Evolutionary conservation across 2,329 filamentous ascomycete genomes (phyloP).

Genomic region (Sporothrix sp.): DNA sequence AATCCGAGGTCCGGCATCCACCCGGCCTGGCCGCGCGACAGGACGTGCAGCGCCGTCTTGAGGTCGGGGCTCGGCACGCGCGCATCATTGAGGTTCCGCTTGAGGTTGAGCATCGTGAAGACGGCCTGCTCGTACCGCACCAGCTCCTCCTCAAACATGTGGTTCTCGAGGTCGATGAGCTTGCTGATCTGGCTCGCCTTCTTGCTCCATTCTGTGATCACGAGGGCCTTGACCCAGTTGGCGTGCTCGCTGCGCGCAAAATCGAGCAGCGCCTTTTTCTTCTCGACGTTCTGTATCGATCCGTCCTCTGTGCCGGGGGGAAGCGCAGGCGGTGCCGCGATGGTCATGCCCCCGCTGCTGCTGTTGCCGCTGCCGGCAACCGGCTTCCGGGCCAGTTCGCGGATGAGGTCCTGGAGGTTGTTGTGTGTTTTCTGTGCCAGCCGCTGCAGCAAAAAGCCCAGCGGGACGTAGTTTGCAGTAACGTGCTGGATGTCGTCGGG

Average conservation of each 20-base stretch:
- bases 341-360: constrained; percentile 2
- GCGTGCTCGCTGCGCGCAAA: constrained; percentile 73
- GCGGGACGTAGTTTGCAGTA: constrained; percentile 63
- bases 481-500: constrained; percentile 61
- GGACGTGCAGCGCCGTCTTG: constrained; percentile 74
- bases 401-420: constrained; percentile 60
- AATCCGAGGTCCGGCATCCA: constrained; percentile 80
- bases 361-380: constrained; percentile 46
- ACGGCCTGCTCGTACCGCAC: constrained; percentile 51
- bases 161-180: constrained; percentile 76
- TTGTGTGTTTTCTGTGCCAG: constrained; percentile 78
- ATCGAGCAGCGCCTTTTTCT: constrained; percentile 65
- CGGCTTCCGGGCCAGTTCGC: constrained; percentile 59
- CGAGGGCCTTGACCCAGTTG: constrained; percentile 86
- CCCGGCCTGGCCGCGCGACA: constrained; percentile 66
- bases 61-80: constrained; percentile 85
- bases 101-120: constrained; percentile 58
- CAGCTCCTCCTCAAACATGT: constrained; percentile 53
- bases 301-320: constrained; percentile 39
- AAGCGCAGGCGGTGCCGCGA: not conserved
- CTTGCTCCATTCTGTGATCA: constrained; percentile 83
- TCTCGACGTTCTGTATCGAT: constrained; percentile 57
- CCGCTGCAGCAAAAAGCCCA: constrained; percentile 65
- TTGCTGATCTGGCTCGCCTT: constrained; percentile 70
- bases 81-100: constrained; percentile 59